A percentile compares a stretch with the other conserved stretches of the same genome.
Conservation (phyloP, 176 grass and related monocot genomes). For the Triticum turgidum region DNA sequence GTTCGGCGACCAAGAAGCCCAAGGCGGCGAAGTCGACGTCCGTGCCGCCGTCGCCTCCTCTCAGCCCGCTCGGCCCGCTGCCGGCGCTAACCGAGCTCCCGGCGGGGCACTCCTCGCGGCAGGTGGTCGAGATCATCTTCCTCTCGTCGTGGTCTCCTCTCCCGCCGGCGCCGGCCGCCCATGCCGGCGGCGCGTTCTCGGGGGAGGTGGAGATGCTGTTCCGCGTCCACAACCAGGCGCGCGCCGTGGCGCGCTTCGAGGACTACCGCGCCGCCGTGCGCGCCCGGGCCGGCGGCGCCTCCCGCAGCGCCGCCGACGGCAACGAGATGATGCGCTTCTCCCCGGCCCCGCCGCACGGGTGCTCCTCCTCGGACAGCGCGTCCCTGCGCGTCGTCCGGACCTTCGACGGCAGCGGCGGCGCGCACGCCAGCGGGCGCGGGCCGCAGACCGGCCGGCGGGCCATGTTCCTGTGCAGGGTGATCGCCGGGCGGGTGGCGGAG, state of each 20-base stretch:
- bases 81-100: constrained; percentile 77
- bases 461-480: constrained; percentile 91
- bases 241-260: constrained; percentile 80
- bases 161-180: not conserved
- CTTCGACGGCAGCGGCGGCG: constrained; percentile 85
- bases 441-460: constrained; percentile 47
- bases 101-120: constrained; percentile 72
- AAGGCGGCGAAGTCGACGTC: constrained; percentile 20
- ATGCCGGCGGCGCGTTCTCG: constrained; percentile 33
- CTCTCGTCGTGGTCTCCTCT: constrained; percentile 61
- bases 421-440: constrained; percentile 56
- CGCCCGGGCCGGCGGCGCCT: constrained; percentile 36
- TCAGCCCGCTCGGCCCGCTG: constrained; percentile 40
- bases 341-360: constrained; percentile 28
- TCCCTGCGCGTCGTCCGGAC: constrained; percentile 49
- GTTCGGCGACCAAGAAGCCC: constrained; percentile 26
- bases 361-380: not conserved
- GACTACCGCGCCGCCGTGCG: constrained; percentile 71
- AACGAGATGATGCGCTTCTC: constrained; percentile 97
- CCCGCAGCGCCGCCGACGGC: constrained; percentile 74
- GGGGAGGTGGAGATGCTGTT: constrained; percentile 93
- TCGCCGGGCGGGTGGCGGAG: constrained; percentile 67
- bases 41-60: constrained; percentile 41
- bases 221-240: constrained; percentile 75
- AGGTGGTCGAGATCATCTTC: constrained; percentile 96